Evolutionary conservation across 805 yeast species (phyloP).

Genomic region (Groenewaldozyma tartarivorans): DNA sequence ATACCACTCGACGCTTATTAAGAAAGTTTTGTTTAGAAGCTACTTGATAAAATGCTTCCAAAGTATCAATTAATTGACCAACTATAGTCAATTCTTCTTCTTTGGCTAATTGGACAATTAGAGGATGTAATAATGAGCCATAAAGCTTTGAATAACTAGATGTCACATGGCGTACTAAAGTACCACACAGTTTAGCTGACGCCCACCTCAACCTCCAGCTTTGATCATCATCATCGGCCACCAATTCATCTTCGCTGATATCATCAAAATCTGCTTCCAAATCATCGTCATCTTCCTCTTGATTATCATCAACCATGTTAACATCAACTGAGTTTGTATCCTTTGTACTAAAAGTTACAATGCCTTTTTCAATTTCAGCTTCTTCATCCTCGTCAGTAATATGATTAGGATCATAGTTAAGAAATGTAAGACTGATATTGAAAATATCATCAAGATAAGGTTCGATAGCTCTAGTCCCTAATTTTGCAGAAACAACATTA

Average conservation of each 20-base stretch:
- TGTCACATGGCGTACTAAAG: constrained; percentile 33
- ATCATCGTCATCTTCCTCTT: constrained; percentile 32
- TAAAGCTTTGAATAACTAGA: constrained; percentile 24
- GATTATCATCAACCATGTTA: constrained; percentile 28
- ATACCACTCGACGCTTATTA: neutral
- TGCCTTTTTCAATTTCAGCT: constrained; percentile 21
- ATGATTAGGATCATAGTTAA: constrained; percentile 40
- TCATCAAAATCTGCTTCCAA: constrained; percentile 27
- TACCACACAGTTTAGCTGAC: constrained; percentile 35
- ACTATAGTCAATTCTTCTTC: constrained; percentile 39
- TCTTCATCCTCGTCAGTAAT: constrained; percentile 16
- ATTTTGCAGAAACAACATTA: constrained; percentile 28
- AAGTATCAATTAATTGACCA: constrained; percentile 37
- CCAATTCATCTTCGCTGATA: constrained; percentile 27
- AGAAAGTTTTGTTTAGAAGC: neutral
- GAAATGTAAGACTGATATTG: constrained; percentile 25
- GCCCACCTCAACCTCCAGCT: constrained; percentile 57
- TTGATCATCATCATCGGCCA: constrained; percentile 38
- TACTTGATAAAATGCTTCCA: constrained; percentile 27
- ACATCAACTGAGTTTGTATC: constrained; percentile 27
- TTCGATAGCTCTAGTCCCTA: constrained; percentile 29
- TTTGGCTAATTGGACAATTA: constrained; percentile 31
- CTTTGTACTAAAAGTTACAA: constrained; percentile 9
- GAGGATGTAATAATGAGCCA: constrained; percentile 28
- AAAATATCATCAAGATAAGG: constrained; percentile 24